Conservation (phyloP, 768 basidiomycete genomes). For the Kwoniella botswanensis region DNA sequence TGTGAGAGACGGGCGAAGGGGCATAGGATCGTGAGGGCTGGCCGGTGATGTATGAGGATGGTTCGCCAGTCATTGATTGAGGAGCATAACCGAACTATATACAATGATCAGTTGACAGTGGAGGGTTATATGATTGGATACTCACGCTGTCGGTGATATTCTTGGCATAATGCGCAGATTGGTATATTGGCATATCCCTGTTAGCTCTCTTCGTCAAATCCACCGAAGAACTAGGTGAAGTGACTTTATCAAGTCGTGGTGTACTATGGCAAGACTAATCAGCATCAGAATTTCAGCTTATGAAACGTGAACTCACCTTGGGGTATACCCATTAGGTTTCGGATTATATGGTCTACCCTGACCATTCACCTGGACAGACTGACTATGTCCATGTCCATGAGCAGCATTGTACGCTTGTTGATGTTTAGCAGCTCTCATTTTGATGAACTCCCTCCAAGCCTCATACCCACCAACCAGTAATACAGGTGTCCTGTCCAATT, state of each 20-base stretch:
- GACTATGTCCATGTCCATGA: constrained; percentile 24
- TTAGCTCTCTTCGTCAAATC: constrained; percentile 33
- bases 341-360: constrained; percentile 18
- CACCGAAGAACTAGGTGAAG: constrained; percentile 16
- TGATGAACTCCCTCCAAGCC: constrained; percentile 71
- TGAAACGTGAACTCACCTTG: background rate
- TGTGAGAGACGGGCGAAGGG: constrained; percentile 32
- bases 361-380: constrained; percentile 18
- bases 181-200: constrained; percentile 52
- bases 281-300: no score
- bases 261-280: background rate
- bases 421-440: constrained; percentile 57
- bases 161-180: constrained; percentile 51
- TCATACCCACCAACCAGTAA: constrained; percentile 82
- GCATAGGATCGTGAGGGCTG: constrained; percentile 34
- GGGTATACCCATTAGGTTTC: constrained; percentile 15
- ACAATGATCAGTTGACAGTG: no score
- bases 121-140: background rate
- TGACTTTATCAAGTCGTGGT: constrained; percentile 21
- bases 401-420: constrained; percentile 34
- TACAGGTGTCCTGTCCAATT: constrained; percentile 73
- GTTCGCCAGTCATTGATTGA: constrained; percentile 54
- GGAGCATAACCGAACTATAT: constrained; percentile 43
- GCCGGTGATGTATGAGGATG: constrained; percentile 44
- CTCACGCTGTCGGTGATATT: constrained; percentile 53